A percentile compares a stretch with the other conserved stretches of the same genome.
These are phyloP conservation scores for Actinidia chinensis DNA, from an alignment of 179 eudicot genomes.

Conservation along the genomic window DNA sequence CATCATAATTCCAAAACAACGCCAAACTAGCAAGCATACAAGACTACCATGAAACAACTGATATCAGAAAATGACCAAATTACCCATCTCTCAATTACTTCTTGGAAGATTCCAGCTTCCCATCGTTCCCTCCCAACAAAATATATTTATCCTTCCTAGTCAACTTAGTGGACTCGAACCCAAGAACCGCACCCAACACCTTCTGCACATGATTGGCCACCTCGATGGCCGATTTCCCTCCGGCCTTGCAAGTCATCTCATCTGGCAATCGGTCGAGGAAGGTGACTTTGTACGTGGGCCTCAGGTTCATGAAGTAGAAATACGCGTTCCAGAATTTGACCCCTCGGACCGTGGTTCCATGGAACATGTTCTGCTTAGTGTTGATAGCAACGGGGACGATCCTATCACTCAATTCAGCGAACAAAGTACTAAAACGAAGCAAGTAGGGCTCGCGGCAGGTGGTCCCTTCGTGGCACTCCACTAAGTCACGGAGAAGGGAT, in stretches of 20 bases:
- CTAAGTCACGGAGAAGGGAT: constrained; percentile 66
- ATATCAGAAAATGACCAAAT: background rate
- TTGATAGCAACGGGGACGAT: constrained; percentile 86
- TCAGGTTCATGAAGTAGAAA: constrained; percentile 92
- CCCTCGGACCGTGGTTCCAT: constrained; percentile 81
- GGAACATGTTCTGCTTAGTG: constrained; percentile 64
- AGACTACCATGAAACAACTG: background rate
- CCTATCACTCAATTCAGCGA: constrained; percentile 88
- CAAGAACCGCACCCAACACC: constrained; percentile 63
- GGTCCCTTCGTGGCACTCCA: constrained; percentile 91
- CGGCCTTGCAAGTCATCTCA: constrained; percentile 65
- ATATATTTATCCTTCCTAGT: constrained; percentile 91
- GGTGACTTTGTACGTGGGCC: constrained; percentile 80
- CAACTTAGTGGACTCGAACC: constrained; percentile 84
- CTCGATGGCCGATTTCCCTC: constrained; percentile 70
- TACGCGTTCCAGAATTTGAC: constrained; percentile 92
- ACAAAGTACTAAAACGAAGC: constrained; percentile 79
- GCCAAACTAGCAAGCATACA: background rate
- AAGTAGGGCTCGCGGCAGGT: constrained; percentile 84
- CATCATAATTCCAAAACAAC: background rate
- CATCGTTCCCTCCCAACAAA: constrained; percentile 87
- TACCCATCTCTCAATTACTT: constrained; percentile 24
- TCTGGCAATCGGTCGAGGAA: constrained; percentile 65
- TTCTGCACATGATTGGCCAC: constrained; percentile 93
- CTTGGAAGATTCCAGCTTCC: constrained; percentile 84